Evolutionary conservation across 78 protist genomes (phyloP).

Genomic region (Neovahlkampfia damariscottae): DNA sequence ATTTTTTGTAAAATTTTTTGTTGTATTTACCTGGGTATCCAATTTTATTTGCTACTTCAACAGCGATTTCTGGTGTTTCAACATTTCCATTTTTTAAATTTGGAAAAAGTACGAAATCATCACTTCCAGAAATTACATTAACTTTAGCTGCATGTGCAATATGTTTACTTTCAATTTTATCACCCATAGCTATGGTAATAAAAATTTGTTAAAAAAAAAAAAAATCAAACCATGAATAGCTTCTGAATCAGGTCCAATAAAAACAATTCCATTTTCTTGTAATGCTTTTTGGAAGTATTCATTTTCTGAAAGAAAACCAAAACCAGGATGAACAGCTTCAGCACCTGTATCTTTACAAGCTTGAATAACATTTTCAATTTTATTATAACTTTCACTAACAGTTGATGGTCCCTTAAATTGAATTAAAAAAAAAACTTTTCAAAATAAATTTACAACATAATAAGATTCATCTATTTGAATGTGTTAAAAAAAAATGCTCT

Average conservation of each 20-base stretch:
- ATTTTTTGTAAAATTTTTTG: no score
- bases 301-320: slow-evolving; percentile 92
- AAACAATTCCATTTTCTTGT: slow-evolving; percentile 21
- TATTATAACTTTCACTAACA: slow-evolving; percentile 62
- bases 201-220: no score
- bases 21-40: no score
- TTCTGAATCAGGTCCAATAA: slow-evolving; percentile 66
- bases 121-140: slow-evolving; percentile 82
- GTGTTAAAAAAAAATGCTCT: not conserved
- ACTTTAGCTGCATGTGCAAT: slow-evolving; percentile 77
- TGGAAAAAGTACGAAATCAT: no score
- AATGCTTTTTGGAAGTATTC: slow-evolving; percentile 45
- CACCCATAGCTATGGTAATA: slow-evolving; percentile 93
- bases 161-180: slow-evolving; percentile 78
- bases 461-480: not conserved
- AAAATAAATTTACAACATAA: not conserved
- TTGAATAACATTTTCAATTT: slow-evolving; percentile 64
- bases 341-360: slow-evolving; percentile 78
- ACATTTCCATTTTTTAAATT: slow-evolving; percentile 57
- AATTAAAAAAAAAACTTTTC: not conserved
- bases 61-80: slow-evolving; percentile 32
- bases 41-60: slow-evolving; percentile 55
- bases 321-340: slow-evolving; percentile 89
- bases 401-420: slow-evolving; percentile 92
- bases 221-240: no score